phyloP scores from a whole-genome alignment of 139 green algal species.

The Chlorella vulgaris region DNA sequence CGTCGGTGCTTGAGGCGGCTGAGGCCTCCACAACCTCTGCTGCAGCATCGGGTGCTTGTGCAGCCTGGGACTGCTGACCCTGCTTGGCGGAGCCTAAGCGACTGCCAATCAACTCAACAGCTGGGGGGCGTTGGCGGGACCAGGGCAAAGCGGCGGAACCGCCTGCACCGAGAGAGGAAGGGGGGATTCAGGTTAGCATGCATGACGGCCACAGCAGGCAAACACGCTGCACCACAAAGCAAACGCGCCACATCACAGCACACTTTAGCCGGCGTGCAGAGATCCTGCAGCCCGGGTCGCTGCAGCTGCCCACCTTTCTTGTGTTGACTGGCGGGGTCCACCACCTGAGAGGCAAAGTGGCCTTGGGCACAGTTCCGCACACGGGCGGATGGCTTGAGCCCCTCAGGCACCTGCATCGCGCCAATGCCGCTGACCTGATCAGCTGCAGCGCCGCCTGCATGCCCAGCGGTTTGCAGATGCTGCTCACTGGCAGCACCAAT shows the following conservation, averaged over 20 bases:
- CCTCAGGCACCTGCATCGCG: neutral
- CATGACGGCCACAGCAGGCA: no score
- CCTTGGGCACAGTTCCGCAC: neutral
- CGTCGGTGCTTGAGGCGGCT: neutral
- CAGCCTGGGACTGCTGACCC: no score
- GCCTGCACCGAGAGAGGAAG: no score
- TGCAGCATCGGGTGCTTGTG: neutral
- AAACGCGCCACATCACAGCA: no score
- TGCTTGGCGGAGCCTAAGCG: neutral
- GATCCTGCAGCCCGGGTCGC: no score
- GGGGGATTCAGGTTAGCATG: no score
- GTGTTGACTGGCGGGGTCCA: constrained; percentile 5
- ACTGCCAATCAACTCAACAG: neutral
- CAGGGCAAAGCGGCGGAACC: constrained; percentile 15
- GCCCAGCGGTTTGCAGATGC: neutral
- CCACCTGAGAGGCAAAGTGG: neutral
- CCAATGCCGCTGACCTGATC: neutral
- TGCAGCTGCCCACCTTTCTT: constrained; percentile 30
- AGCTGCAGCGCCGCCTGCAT: neutral
- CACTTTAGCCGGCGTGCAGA: no score
- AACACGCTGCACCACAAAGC: no score
- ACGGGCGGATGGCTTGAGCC: neutral
- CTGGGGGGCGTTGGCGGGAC: constrained; percentile 17
- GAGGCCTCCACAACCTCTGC: neutral
- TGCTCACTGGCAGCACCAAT: neutral